Conservation (phyloP, 1,284 basidiomycete genomes). For the Melampsora larici-populina region DNA sequence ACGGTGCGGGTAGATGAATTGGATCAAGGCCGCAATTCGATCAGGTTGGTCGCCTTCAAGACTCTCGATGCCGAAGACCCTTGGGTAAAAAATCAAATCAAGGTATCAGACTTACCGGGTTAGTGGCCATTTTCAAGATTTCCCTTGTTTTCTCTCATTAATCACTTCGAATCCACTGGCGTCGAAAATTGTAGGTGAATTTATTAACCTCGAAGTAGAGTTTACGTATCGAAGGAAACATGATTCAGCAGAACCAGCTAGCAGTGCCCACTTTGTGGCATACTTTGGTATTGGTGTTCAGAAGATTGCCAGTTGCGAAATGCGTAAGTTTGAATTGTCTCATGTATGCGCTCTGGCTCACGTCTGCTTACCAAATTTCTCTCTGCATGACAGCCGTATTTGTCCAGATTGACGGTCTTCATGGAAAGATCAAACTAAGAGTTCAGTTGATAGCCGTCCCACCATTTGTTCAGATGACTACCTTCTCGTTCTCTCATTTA, state of each 20-base stretch:
- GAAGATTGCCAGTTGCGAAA: not conserved
- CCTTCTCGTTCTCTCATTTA: slow-evolving; percentile 1
- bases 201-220: not conserved
- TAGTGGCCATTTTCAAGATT: not conserved
- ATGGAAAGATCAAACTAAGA: not conserved
- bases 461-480: slow-evolving; percentile 3
- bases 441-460: not conserved
- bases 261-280: slow-evolving; percentile 1
- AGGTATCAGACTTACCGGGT: slow-evolving; percentile 1
- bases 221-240: not conserved
- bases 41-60: not conserved
- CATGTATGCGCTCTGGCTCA: not conserved
- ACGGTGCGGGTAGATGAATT: not conserved
- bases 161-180: no score
- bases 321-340: not conserved
- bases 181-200: not conserved
- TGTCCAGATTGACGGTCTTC: not conserved
- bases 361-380: not conserved
- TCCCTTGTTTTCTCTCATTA: no score
- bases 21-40: not conserved
- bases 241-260: not conserved
- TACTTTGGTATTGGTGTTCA: not conserved
- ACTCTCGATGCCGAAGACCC: not conserved
- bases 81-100: not conserved
- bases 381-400: not conserved